Evolutionary conservation across 352 stramenopile genomes (phyloP), one percentile per base, ranked within the genome.

Genomic region (Globisporangium spinosum): DNA sequence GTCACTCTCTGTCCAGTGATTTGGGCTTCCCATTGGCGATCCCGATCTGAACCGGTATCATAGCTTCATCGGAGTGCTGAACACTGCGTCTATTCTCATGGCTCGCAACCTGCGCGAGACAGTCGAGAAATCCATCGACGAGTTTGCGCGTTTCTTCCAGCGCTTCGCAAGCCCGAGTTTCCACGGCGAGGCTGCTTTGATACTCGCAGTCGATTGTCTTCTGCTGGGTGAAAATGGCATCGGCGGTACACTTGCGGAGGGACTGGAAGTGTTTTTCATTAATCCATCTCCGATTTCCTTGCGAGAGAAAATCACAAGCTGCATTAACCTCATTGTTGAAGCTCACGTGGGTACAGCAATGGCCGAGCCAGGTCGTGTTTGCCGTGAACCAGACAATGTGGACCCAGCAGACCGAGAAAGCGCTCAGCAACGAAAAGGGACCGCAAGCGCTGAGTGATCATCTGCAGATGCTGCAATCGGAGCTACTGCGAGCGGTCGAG

Each of bases 371-470:
- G 71, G 86, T 98, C 22, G 91, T 98, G 7, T 67, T 98, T 38
- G 89, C 90, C 51, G 88, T 98, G 38, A 98, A 98, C 62, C 93
- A 98, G 68, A 96, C 89, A 25, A 86, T 94, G 74, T 98, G 93
- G 94, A 97, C 89, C 7, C 73, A 86, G 58, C 75, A 94, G 55
- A 94, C 88, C 47, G 94, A 98, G 67, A 74, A 75, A 47, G 85
- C 86, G 17, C 75, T 90, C 10, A 75, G 72, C 27, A 70, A 56
- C 25, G 67, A 71, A 34, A 70, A 70, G 2, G 62, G 85, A 38
- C 72, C 76, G 2, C 74, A 82, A 6, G 77, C 80, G 17, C 69
- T 98, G 6, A 64, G 74, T 10, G 73, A 80, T 0, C 85, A 97
- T 58, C 74, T 97, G 22, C 68, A 90, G 68, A 78, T 78, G 64